Conservation (phyloP, 2,329 filamentous ascomycete species). For the Cytospora chrysosperma region DNA sequence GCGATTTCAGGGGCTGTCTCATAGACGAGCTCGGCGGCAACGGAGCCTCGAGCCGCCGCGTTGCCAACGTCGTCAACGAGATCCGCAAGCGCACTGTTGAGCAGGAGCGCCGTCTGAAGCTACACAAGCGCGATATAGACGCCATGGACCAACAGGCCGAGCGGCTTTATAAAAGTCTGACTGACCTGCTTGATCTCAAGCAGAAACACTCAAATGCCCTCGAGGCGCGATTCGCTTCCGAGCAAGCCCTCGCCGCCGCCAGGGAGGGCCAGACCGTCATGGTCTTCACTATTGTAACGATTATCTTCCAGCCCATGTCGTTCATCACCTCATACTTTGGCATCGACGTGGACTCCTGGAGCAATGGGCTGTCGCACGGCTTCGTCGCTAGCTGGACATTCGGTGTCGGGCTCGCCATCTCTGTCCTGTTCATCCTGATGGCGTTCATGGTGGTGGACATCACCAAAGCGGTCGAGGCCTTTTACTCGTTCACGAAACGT, state of each 20-base stretch:
- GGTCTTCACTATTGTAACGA: constrained; percentile 47
- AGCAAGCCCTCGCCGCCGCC: constrained; percentile 61
- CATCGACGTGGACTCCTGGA: constrained; percentile 48
- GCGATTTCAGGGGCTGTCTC: constrained; percentile 47
- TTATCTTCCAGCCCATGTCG: constrained; percentile 44
- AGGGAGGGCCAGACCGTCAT: constrained; percentile 46
- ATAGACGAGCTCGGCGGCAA: constrained; percentile 34
- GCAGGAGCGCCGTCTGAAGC: constrained; percentile 56
- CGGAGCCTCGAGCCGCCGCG: constrained; percentile 33
- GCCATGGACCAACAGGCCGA: constrained; percentile 64
- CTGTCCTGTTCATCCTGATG: constrained; percentile 38
- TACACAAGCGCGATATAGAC: constrained; percentile 58
- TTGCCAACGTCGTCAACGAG: constrained; percentile 21
- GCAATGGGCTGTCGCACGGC: constrained; percentile 28
- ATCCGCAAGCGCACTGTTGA: constrained; percentile 55
- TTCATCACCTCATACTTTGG: constrained; percentile 46
- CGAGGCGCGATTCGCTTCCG: constrained; percentile 60
- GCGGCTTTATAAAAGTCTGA: constrained; percentile 58
- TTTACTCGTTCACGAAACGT: constrained; percentile 20
- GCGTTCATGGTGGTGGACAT: constrained; percentile 40
- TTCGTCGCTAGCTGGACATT: constrained; percentile 34
- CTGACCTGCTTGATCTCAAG: constrained; percentile 64
- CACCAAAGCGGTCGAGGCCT: constrained; percentile 23
- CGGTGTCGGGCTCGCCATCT: constrained; percentile 41
- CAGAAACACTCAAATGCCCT: constrained; percentile 69